Conservation (phyloP, 257 asterid species). For the Galeopsis tetrahit region DNA sequence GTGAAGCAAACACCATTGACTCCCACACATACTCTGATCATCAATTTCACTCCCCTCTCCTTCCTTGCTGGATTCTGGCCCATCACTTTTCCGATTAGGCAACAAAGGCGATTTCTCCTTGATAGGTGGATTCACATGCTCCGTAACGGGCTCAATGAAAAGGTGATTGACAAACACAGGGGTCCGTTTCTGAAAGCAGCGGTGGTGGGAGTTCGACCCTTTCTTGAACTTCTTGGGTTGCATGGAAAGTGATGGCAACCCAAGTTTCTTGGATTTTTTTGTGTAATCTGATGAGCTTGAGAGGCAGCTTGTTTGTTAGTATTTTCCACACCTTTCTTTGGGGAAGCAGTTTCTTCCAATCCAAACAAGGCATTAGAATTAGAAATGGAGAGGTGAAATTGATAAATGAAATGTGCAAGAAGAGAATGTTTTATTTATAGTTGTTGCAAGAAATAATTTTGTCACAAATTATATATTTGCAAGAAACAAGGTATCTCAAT, state of each 20-base stretch:
- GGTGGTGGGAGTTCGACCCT: constrained; percentile 30
- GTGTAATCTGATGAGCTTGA: constrained; percentile 47
- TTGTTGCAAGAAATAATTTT: not conserved
- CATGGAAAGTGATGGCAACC: constrained; percentile 44
- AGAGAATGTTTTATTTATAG: constrained; percentile 34
- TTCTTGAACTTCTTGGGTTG: constrained; percentile 56
- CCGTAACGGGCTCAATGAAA: constrained; percentile 42
- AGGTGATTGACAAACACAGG: constrained; percentile 69
- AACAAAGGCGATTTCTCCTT: constrained; percentile 26
- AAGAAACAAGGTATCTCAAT: too few species aligned
- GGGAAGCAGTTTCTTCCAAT: constrained; percentile 49
- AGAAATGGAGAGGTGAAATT: not conserved
- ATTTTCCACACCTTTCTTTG: constrained; percentile 59
- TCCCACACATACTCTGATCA: constrained; percentile 64
- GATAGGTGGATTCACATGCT: constrained; percentile 4
- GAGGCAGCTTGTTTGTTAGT: constrained; percentile 50
- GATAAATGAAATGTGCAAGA: not conserved
- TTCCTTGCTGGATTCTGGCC: not conserved
- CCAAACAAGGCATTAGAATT: constrained; percentile 52
- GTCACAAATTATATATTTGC: too few species aligned
- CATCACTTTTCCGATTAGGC: not conserved
- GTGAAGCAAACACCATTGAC: constrained; percentile 63
- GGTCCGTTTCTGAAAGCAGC: constrained; percentile 28
- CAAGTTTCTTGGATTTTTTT: constrained; percentile 41
- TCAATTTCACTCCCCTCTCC: not conserved